Evolutionary conservation across 1,139 yeast genomes (phyloP).

Genomic region (Geotrichum candidum): DNA sequence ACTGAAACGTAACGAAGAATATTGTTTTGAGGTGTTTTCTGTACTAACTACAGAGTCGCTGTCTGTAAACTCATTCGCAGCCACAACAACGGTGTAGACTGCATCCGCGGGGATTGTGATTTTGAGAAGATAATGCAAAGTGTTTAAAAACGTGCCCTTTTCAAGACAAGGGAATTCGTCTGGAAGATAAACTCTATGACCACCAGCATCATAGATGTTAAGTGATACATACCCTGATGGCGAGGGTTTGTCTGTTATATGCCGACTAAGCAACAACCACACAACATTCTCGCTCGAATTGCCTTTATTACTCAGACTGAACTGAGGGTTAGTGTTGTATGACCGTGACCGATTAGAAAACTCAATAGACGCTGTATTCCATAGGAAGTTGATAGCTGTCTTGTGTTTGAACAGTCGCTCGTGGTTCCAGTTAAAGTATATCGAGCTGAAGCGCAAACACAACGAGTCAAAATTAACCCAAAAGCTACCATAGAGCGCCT

Average conservation of each 20-base stretch:
- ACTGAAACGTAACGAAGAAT: conserved; percentile 32
- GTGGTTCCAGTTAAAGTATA: conserved; percentile 64
- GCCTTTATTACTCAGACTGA: conserved; percentile 38
- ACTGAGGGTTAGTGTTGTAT: conserved; percentile 46
- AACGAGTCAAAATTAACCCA: conserved; percentile 37
- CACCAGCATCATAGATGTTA: conserved; percentile 23
- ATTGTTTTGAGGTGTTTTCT: conserved; percentile 30
- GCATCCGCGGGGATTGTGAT: conserved; percentile 27
- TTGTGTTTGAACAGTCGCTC: conserved; percentile 37
- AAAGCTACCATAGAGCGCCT: conserved; percentile 20
- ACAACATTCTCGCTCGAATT: conserved; percentile 34
- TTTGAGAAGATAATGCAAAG: conserved; percentile 28
- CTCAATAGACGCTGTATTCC: conserved; percentile 21
- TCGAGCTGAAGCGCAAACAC: conserved; percentile 46
- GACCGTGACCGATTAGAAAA: conserved; percentile 14
- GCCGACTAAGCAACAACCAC: conserved; percentile 47
- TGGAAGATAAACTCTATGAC: conserved; percentile 19
- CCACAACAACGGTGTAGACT: conserved; percentile 25
- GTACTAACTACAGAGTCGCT: conserved; percentile 23
- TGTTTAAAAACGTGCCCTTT: conserved; percentile 28
- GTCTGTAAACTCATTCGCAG: conserved; percentile 32
- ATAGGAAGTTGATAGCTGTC: conserved; percentile 36
- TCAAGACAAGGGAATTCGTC: conserved; percentile 21
- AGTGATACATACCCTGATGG: conserved; percentile 23
- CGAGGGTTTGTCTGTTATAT: conserved; percentile 19